These are phyloP conservation scores for Ustilago shanxiensis DNA, from an alignment of 1,284 basidiomycete species.

Conservation along the genomic window DNA sequence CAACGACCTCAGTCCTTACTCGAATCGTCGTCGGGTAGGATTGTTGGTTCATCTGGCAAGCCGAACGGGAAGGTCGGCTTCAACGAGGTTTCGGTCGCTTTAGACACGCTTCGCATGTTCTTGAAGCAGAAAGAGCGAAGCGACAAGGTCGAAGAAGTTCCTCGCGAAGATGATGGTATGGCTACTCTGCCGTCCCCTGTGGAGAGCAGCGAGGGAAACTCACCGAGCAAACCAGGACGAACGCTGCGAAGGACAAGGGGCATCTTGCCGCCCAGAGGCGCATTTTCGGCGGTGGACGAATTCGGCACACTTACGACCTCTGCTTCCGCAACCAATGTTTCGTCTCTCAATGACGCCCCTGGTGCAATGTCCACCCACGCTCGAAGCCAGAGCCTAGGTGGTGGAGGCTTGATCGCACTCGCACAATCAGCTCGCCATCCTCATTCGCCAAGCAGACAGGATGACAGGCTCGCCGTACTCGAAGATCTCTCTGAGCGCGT, in stretches of 20 bases:
- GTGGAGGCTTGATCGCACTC: not conserved
- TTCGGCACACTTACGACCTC: constrained; percentile 16
- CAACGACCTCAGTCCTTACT: constrained; percentile 27
- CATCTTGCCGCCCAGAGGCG: constrained; percentile 24
- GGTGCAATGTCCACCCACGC: not conserved
- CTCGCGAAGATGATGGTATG: not conserved
- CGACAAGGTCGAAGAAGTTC: not conserved
- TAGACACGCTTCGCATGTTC: constrained; percentile 32
- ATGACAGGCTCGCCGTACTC: constrained; percentile 37
- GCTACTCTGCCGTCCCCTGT: not conserved
- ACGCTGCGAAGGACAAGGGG: constrained; percentile 24
- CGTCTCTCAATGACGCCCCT: not conserved
- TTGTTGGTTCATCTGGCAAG: not conserved
- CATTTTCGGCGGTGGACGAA: constrained; percentile 15
- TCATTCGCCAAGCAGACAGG: not conserved
- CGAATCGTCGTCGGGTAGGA: not conserved
- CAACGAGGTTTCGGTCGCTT: constrained; percentile 27
- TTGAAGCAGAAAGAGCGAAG: constrained; percentile 24
- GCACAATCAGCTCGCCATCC: not conserved
- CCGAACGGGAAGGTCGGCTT: constrained; percentile 18
- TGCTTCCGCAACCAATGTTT: not conserved
- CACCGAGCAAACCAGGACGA: constrained; percentile 15
- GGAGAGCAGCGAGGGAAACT: not conserved
- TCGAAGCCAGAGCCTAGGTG: constrained; percentile 14
- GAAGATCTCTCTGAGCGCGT: constrained; percentile 42